Percentiles rank a stretch among this genome's conserved stretches.
These are phyloP conservation scores for Xylaria palmicola DNA, from an alignment of 495 filamentous ascomycete genomes.

Conservation along the genomic window DNA sequence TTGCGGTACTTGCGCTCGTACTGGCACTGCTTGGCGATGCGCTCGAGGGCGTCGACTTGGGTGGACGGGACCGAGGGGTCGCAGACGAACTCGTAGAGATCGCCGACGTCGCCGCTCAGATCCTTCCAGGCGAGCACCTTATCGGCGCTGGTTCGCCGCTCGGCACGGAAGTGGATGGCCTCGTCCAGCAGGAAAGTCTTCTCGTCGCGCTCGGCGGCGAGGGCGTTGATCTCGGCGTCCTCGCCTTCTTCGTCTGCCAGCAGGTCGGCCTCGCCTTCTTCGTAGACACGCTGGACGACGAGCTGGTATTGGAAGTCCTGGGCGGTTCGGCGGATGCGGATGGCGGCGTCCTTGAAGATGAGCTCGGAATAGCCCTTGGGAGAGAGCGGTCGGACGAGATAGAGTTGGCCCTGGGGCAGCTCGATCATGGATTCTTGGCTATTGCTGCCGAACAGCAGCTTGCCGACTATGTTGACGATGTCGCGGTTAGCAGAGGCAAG, in stretches of 20 bases:
- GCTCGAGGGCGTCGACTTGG: slow-evolving; percentile 77
- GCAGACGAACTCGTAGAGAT: slow-evolving; percentile 96
- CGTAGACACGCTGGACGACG: slow-evolving; percentile 91
- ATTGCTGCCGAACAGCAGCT: slow-evolving; percentile 87
- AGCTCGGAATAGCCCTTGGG: slow-evolving; percentile 97
- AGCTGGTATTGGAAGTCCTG: slow-evolving; percentile 97
- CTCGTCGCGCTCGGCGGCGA: slow-evolving; percentile 81
- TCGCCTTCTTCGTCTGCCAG: slow-evolving; percentile 80
- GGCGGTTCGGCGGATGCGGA: slow-evolving; percentile 85
- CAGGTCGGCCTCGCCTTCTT: slow-evolving; percentile 92
- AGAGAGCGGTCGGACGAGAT: slow-evolving; percentile 90
- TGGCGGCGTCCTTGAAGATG: slow-evolving; percentile 96
- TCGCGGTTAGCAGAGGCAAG: slow-evolving; percentile 17
- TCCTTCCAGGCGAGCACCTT: slow-evolving; percentile 93
- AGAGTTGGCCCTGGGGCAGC: slow-evolving; percentile 91
- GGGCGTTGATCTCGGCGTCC: slow-evolving; percentile 65
- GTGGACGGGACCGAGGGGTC: slow-evolving; percentile 66
- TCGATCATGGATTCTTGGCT: slow-evolving; percentile 91
- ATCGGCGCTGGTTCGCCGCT: slow-evolving; percentile 71
- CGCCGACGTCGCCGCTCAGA: slow-evolving; percentile 86
- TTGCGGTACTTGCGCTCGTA: slow-evolving; percentile 92
- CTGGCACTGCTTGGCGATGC: slow-evolving; percentile 86
- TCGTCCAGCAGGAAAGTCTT: slow-evolving; percentile 95
- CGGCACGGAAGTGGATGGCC: slow-evolving; percentile 80
- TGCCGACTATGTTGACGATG: slow-evolving; percentile 64